Evolutionary conservation across 176 grass and related monocot species (phyloP), one percentile per base, ranked within the genome.

Genomic region (Raddia distichophylla): DNA sequence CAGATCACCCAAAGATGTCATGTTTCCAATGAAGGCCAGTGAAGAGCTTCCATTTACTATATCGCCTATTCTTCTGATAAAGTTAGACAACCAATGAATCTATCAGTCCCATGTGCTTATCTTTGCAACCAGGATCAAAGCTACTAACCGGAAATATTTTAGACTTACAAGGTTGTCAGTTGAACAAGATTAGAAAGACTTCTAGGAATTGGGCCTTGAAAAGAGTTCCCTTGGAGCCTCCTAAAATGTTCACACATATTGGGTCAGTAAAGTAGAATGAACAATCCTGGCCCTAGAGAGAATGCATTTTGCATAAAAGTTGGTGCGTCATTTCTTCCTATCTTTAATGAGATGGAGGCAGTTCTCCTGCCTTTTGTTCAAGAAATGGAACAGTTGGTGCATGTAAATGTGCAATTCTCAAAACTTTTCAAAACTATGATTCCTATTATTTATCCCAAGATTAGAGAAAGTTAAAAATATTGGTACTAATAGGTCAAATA

Each of bases 141-240:
- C n/a, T 66, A 79, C 22, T 67, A 8, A 64, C 2, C 19, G 8
- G 69, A 74, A 80, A 45, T 79, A 60, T 16, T 10, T 71, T 8
- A 73, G 17, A 89, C 91, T 92, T 82, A 97, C 92, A 97, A 74
- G 82, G 43, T 87, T 19, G 64, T 87, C 85, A 97, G 46, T 57
- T 87, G 85, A 65, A 75, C 63, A 68, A 97, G 92, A 70, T 89
- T 94, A n/a, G 80, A 89, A 73, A 97, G 33, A 44, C 80, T 97
- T 79, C 54, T 69, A 7, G 95, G 95, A 91, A 97, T 89, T 65
- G 90, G 90, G 52, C 95, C 92, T 89, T 92, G 64, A 50, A 97
- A 94, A 87, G 92, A 92, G 66, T 91, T 97, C 79, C 95, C 92
- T 76, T 97, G 92, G 72, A 97, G 85, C 64, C 81, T 86, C 95